These are phyloP conservation scores for Nemania sp. DNA, from an alignment of 2,329 filamentous ascomycete species.

Conservation along the genomic window DNA sequence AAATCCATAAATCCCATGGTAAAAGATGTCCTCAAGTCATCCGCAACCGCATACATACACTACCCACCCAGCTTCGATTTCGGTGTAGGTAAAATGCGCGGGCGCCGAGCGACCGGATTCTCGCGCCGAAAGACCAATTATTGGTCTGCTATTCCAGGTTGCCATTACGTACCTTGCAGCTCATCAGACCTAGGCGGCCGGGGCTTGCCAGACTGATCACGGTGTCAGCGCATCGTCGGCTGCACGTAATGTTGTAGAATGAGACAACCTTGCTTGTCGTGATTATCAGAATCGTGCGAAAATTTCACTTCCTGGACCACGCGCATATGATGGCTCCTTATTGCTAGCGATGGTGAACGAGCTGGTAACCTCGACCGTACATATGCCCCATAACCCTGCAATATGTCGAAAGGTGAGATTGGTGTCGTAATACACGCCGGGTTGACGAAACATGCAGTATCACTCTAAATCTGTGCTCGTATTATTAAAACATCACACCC, in stretches of 20 bases:
- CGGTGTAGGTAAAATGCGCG: too few species aligned
- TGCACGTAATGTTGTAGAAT: too few species aligned
- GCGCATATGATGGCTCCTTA: background rate
- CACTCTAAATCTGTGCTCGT: background rate
- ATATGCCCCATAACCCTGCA: background rate
- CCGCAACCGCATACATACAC: too few species aligned
- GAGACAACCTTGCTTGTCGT: background rate
- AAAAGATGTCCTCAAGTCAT: too few species aligned
- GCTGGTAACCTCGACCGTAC: background rate
- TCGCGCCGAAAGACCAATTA: too few species aligned
- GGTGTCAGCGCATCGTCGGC: background rate
- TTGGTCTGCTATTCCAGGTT: background rate
- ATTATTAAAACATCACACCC: constrained; percentile 5
- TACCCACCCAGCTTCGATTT: too few species aligned
- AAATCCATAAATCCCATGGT: too few species aligned
- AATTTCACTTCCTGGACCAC: background rate
- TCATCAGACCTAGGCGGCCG: background rate
- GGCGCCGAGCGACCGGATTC: too few species aligned
- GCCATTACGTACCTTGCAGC: background rate
- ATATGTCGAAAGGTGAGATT: background rate
- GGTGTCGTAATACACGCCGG: background rate
- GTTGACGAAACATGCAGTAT: background rate
- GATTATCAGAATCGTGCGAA: too few species aligned
- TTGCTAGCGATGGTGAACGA: too few species aligned
- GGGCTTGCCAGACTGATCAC: background rate